phyloP scores from a whole-genome alignment of 139 green algal species.

The Coelastrella sp. region DNA sequence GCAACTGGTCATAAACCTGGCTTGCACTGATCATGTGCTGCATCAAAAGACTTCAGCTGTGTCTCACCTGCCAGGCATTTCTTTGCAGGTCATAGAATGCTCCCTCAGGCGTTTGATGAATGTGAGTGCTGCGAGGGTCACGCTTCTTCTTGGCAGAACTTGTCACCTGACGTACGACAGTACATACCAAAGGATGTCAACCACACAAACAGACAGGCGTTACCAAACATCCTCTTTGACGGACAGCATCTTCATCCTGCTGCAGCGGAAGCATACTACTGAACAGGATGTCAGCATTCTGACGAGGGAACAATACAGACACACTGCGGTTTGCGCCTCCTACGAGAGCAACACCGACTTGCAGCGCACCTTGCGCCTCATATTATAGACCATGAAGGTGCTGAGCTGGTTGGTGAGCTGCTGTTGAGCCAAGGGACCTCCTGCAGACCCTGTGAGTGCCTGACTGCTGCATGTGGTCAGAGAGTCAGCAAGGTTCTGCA shows the following conservation, averaged over 20 bases:
- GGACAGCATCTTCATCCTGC: no score
- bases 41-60: no score
- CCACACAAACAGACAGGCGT: no score
- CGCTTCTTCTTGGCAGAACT: constrained; percentile 90
- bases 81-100: constrained; percentile 95
- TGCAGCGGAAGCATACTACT: no score
- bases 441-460: neutral
- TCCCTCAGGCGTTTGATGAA: constrained; percentile 96
- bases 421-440: neutral
- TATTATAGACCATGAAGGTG: constrained; percentile 97
- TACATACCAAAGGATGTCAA: no score
- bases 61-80: constrained; percentile 89
- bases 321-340: no score
- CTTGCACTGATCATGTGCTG: no score
- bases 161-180: constrained; percentile 74
- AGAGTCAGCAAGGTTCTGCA: constrained; percentile 95
- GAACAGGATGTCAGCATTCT: no score
- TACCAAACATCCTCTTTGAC: no score
- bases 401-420: constrained; percentile 63
- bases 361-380: constrained; percentile 65
- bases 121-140: constrained; percentile 69
- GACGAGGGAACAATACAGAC: no score
- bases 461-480: constrained; percentile 52
- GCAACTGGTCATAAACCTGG: no score
- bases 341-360: no score